A percentile compares a stretch with the other conserved stretches of the same genome.
Evolutionary conservation across 1,284 basidiomycete genomes (phyloP).

Genomic region (Fomitopsis betulina): DNA sequence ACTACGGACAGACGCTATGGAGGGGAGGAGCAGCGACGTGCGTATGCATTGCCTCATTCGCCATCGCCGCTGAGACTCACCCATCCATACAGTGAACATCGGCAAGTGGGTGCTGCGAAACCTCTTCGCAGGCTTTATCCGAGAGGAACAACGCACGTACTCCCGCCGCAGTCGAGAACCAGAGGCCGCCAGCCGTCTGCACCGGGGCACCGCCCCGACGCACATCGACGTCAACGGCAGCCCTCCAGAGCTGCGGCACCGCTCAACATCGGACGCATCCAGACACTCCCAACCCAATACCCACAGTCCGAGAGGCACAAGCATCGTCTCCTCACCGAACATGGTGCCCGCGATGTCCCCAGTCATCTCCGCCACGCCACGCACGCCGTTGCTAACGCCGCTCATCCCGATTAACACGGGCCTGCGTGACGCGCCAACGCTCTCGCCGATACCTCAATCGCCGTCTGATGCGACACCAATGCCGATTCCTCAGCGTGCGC

Average conservation of each 20-base stretch:
- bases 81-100: constrained; percentile 55
- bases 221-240: constrained; percentile 28
- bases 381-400: constrained; percentile 50
- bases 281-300: constrained; percentile 8
- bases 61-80: constrained; percentile 1
- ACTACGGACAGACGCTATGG: constrained; percentile 49
- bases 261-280: constrained; percentile 29
- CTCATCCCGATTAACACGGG: constrained; percentile 46
- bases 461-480: constrained; percentile 28
- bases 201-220: constrained; percentile 23
- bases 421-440: constrained; percentile 18
- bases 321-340: constrained; percentile 54
- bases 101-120: constrained; percentile 80
- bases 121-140: constrained; percentile 66
- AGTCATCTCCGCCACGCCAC: constrained; percentile 33
- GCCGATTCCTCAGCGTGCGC: constrained; percentile 21
- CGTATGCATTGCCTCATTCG: constrained; percentile 13
- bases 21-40: constrained; percentile 75
- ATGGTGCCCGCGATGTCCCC: constrained; percentile 65
- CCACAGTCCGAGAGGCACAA: constrained; percentile 15
- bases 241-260: constrained; percentile 21
- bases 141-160: constrained; percentile 49
- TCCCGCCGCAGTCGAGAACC: constrained; percentile 33
- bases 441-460: constrained; percentile 34
- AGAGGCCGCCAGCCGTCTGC: constrained; percentile 16